Base-by-base conservation (phyloP, 345 rosid species). In the Moricandia arvensis region DNA sequence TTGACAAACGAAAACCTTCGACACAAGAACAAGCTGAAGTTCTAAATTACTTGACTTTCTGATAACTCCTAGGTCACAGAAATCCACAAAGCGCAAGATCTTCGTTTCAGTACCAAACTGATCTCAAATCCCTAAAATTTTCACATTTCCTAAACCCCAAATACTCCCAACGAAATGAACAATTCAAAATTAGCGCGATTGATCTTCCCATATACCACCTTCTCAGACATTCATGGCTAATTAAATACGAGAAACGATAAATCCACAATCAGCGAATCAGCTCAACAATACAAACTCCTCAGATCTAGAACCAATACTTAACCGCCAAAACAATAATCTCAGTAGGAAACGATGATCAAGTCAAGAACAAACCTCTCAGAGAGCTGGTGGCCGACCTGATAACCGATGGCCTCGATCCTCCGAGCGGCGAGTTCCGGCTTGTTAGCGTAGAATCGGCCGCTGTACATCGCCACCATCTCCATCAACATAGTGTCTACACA, bases 381-480 rank as follows among this genome's bases (percentile, higher is more conserved):
- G 82, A 96, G 99, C 91, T 96, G 99, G 76, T 91, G 97, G 69
- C 99, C 99, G 82, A 96, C 98, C 82, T 96, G 99, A 69, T 88
- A 96, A 71, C 99, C 99, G 59, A 96, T 96, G 73, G 98, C 93
- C 74, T 96, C 98, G 88, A 96, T 96, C 75, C 99, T 86, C 30
- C 97, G 96, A 34, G 97, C 99, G n/a, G 98, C 97, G 66, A 96
- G 93, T 47, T 96, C 97, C n/a, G 96, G 94, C 75, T 89, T 96
- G 63, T 82, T 89, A 59, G 89, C 87, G 75, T 90, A 91, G 84
- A 96, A 93, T 11, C 90, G 89, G 66, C 83, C 89, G 80, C 90
- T 88, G 68, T 88, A 93, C 16, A 93, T 86, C 0, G 93, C 89
- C 2, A 95, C 97, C 90, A 93, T 92, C 79, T 95, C 99, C 17